A percentile compares a stretch with the other conserved stretches of the same genome.
Conservation (phyloP, 495 filamentous ascomycete species). For the Arthonia radiata region DNA sequence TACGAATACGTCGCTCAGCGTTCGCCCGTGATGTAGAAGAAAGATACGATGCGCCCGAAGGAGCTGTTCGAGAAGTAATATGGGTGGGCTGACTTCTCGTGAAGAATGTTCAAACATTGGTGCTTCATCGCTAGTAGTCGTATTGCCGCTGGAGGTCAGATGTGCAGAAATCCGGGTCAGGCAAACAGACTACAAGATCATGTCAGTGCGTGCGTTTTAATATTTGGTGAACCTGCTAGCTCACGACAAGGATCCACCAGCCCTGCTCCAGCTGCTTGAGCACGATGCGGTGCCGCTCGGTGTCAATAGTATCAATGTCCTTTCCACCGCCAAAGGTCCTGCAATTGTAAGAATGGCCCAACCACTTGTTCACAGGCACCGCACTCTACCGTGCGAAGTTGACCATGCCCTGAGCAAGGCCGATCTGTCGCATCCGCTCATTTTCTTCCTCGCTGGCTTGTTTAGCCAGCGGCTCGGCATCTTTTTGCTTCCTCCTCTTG, state of each 20-base stretch:
- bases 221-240: constrained; percentile 4
- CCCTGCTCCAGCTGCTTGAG: constrained; percentile 62
- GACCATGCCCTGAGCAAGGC: constrained; percentile 94
- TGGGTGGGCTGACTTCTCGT: constrained; percentile 64
- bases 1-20: constrained; percentile 37
- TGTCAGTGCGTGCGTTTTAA: constrained; percentile 5
- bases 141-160: too few relatives aligned
- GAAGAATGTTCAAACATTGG: constrained; percentile 63
- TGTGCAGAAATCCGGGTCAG: constrained; percentile 32
- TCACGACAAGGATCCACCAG: constrained; percentile 88
- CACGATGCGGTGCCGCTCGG: constrained; percentile 62
- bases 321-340: constrained; percentile 58
- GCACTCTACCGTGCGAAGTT: constrained; percentile 47
- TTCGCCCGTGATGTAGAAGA: constrained; percentile 59
- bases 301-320: constrained; percentile 67
- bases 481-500: constrained; percentile 10
- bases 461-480: constrained; percentile 13
- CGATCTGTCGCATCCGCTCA: constrained; percentile 70
- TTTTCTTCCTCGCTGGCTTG: constrained; percentile 36
- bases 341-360: constrained; percentile 1
- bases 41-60: constrained; percentile 63
- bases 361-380: constrained; percentile 5
- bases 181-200: constrained; percentile 35
- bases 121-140: too few relatives aligned
- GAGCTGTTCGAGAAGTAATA: constrained; percentile 55